Evolutionary conservation across 139 green algal genomes (phyloP).

Genomic region (Diplosphaera chodatii): DNA sequence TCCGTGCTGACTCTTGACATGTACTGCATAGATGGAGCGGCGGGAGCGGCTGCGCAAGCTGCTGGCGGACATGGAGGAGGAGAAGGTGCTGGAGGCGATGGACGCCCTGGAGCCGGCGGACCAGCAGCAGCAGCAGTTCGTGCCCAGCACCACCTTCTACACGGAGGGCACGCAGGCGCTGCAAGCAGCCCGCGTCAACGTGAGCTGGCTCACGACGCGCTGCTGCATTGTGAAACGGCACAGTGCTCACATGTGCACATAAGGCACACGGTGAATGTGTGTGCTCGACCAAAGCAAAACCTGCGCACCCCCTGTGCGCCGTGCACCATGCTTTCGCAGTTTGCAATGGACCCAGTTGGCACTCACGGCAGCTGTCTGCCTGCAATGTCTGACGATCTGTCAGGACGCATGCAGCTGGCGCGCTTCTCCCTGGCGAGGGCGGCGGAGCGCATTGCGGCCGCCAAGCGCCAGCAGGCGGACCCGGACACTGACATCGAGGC

Average conservation of each 20-base stretch:
- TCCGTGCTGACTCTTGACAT: no score
- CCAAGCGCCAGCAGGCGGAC: constrained; percentile 42
- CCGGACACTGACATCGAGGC: constrained; percentile 31
- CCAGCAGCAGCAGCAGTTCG: constrained; percentile 42
- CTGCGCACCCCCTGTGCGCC: no score
- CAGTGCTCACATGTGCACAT: no score
- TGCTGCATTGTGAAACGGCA: no score
- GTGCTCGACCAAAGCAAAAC: no score
- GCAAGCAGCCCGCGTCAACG: constrained; percentile 34
- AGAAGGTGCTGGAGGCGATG: constrained; percentile 30
- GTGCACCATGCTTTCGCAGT: no score
- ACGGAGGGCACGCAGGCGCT: constrained; percentile 78
- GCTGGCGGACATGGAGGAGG: constrained; percentile 65
- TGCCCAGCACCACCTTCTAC: constrained; percentile 66
- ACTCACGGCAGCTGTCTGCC: no score
- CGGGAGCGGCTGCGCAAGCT: constrained; percentile 79
- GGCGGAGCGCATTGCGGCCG: constrained; percentile 42
- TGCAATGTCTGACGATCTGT: no score
- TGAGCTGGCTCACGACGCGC: no score
- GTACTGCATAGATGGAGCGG: constrained; percentile 66
- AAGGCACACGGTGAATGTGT: no score
- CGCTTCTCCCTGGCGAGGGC: constrained; percentile 71
- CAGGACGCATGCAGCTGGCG: no score
- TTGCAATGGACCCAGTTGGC: no score
- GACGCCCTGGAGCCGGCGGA: constrained; percentile 14